Conservation (phyloP, 352 stramenopile genomes). For the Phytophthora nicotianae region DNA sequence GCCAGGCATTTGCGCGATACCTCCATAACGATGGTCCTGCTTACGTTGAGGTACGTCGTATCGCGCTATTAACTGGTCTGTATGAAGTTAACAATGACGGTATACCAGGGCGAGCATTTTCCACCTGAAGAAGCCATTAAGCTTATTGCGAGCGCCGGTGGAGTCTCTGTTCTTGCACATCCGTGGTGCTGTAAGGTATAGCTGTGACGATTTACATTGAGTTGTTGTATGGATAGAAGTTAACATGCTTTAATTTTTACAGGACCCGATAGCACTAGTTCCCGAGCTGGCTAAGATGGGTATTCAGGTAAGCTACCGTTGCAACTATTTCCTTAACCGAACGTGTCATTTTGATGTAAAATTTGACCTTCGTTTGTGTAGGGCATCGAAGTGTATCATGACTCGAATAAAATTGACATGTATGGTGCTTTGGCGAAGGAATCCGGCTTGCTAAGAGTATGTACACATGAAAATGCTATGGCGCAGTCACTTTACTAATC, state of each 20-base stretch:
- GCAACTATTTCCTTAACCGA: not conserved
- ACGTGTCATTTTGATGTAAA: constrained; percentile 2
- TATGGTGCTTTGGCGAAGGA: constrained; percentile 80
- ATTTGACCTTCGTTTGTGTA: constrained; percentile 21
- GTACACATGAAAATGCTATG: constrained; percentile 1
- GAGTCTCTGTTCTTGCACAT: constrained; percentile 83
- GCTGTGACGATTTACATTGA: not conserved
- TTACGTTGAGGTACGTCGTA: constrained; percentile 71
- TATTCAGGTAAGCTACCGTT: constrained; percentile 59
- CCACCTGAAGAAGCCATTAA: constrained; percentile 87
- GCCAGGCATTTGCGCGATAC: constrained; percentile 81
- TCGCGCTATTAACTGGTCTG: not conserved
- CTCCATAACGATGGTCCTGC: constrained; percentile 83
- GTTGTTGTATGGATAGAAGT: not conserved
- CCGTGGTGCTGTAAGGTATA: constrained; percentile 85
- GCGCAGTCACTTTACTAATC: not conserved
- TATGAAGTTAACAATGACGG: not conserved
- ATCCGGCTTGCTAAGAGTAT: constrained; percentile 70
- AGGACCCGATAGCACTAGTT: constrained; percentile 75
- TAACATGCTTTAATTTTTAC: not conserved
- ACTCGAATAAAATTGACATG: constrained; percentile 81
- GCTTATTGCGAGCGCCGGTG: constrained; percentile 79
- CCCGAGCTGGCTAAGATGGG: constrained; percentile 72
- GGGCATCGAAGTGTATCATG: constrained; percentile 86
- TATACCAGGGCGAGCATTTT: constrained; percentile 72